A percentile compares a stretch with the other conserved stretches of the same genome.
These are phyloP conservation scores for Leishmania braziliensis DNA, from an alignment of 208 protist genomes.

Conservation along the genomic window DNA sequence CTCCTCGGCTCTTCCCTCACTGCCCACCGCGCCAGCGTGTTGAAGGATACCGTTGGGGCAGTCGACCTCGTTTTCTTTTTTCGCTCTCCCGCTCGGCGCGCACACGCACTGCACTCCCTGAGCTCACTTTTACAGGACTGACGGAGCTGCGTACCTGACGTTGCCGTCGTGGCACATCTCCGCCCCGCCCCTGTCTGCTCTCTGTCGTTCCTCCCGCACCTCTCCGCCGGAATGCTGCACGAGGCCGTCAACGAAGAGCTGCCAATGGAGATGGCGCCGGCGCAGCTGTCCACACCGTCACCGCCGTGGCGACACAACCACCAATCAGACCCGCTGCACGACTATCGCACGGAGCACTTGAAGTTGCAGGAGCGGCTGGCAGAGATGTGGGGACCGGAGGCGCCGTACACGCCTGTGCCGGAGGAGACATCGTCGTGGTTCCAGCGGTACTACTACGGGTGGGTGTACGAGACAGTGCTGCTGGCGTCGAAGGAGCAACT, in stretches of 20 bases:
- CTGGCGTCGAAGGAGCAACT: conserved; percentile 53
- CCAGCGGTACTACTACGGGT: conserved; percentile 47
- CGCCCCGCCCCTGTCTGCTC: neutral
- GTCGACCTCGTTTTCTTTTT: neutral
- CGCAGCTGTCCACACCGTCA: neutral
- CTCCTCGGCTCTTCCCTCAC: neutral
- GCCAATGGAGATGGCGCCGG: conserved; percentile 1
- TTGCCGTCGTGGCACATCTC: neutral
- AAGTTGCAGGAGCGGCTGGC: conserved; percentile 23
- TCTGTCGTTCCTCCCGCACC: neutral
- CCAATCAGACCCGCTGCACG: conserved; percentile 5
- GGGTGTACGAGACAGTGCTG: conserved; percentile 40
- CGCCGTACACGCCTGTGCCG: conserved; percentile 36
- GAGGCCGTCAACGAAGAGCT: conserved; percentile 9
- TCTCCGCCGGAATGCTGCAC: neutral
- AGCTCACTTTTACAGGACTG: neutral
- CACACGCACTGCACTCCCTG: neutral
- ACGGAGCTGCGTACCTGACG: neutral
- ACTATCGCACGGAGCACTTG: conserved; percentile 19
- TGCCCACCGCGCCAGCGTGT: neutral
- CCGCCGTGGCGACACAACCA: neutral
- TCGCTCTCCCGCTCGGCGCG: neutral
- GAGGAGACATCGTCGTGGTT: conserved; percentile 48
- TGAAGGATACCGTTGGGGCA: neutral
- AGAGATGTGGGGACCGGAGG: conserved; percentile 52